These are phyloP conservation scores for Simmondsia chinensis DNA, from an alignment of 148 eudicot genomes.

Conservation along the genomic window DNA sequence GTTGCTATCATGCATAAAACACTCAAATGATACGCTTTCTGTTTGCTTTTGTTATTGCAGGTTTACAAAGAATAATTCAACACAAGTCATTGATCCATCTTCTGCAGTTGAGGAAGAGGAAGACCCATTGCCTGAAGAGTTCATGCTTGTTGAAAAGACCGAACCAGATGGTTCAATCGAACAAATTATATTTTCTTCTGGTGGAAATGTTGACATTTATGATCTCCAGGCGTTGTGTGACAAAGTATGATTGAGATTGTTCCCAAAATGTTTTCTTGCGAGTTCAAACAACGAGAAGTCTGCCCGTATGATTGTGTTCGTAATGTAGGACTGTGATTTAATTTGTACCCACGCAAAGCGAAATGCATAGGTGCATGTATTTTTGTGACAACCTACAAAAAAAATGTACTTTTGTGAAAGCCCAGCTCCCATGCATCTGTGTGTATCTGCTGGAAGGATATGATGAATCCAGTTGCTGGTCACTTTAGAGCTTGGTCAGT, in stretches of 20 bases:
- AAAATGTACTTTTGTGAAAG: too few relatives aligned
- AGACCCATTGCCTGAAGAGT: conserved; percentile 67
- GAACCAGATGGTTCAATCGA: conserved; percentile 65
- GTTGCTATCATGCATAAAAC: background rate
- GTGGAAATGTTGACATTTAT: conserved; percentile 80
- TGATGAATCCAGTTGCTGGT: too few relatives aligned
- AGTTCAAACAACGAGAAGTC: background rate
- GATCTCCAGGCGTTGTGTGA: conserved; percentile 86
- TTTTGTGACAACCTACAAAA: too few relatives aligned
- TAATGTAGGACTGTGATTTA: too few relatives aligned
- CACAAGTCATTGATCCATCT: conserved; percentile 63
- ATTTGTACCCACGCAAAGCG: too few relatives aligned
- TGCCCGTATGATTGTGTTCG: too few relatives aligned
- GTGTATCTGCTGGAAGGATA: too few relatives aligned
- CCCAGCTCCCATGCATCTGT: too few relatives aligned
- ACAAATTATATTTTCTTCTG: conserved; percentile 85
- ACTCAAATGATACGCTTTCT: background rate
- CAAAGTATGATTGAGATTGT: conserved; percentile 38
- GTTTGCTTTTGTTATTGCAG: conserved; percentile 25
- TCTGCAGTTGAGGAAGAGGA: conserved; percentile 55
- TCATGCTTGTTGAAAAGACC: conserved; percentile 69
- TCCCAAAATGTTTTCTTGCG: background rate
- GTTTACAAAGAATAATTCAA: conserved; percentile 51
- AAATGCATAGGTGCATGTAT: too few relatives aligned
- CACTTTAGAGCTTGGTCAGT: too few relatives aligned